These are phyloP conservation scores for Calamus simplicifolius DNA, from an alignment of 176 grass and related monocot species.

Conservation along the genomic window DNA sequence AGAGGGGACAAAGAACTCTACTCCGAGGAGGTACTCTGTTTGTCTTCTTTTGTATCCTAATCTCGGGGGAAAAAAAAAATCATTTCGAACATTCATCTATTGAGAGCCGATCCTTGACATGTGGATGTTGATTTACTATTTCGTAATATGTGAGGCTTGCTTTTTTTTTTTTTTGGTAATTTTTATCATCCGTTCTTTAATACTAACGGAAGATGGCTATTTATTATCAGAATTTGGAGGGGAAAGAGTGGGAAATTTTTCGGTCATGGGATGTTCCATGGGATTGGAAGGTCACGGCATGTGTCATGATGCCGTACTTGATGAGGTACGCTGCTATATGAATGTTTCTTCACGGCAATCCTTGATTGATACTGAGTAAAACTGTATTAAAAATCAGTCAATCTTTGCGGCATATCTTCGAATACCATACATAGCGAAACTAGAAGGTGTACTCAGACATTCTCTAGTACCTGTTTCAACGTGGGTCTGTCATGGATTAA, in stretches of 20 bases:
- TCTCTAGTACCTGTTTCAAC: too few relatives aligned
- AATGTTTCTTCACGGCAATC: neutral
- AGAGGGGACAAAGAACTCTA: neutral
- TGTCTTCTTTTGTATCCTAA: neutral
- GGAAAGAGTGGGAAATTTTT: neutral
- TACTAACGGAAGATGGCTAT: too few relatives aligned
- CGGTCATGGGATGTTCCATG: conserved; percentile 1
- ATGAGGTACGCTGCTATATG: neutral
- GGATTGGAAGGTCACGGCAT: conserved; percentile 4
- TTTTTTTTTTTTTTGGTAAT: neutral
- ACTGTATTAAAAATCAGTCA: too few relatives aligned
- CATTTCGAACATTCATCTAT: too few relatives aligned
- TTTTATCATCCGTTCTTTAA: too few relatives aligned
- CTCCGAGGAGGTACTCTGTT: neutral
- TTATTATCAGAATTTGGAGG: neutral
- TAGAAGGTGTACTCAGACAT: too few relatives aligned
- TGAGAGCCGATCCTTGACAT: too few relatives aligned
- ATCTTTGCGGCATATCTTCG: too few relatives aligned
- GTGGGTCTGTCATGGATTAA: too few relatives aligned
- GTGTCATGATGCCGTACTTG: conserved; percentile 9
- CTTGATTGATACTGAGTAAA: too few relatives aligned
- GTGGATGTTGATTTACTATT: too few relatives aligned
- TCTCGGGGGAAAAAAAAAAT: neutral
- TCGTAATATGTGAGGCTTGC: neutral
- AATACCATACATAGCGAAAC: too few relatives aligned